Conservation (phyloP, 2,329 filamentous ascomycete species). For the Coniochaeta ligniaria region DNA sequence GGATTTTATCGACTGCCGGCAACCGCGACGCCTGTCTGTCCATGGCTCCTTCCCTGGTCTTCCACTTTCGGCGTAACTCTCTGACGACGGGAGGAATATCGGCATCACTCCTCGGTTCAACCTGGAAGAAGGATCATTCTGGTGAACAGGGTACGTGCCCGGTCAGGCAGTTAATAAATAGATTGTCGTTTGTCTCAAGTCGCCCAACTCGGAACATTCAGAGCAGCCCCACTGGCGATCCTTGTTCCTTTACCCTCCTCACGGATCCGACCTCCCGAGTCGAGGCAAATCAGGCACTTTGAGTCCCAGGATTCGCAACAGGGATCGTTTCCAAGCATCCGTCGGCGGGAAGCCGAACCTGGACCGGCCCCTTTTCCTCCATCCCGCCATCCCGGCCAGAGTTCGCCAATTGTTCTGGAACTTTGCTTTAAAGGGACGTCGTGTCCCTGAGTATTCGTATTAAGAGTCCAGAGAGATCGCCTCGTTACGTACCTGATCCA, state of each 20-base stretch:
- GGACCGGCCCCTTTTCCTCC: neutral
- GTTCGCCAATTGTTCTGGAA: neutral
- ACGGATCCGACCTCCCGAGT: neutral
- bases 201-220: neutral
- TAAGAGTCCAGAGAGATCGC: neutral
- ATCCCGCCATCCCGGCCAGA: neutral
- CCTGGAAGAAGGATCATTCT: no score
- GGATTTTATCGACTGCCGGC: neutral
- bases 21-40: neutral
- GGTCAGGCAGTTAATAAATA: no score
- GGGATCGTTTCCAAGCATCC: neutral
- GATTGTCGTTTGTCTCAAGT: neutral
- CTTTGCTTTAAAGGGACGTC: neutral
- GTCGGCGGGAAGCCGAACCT: neutral
- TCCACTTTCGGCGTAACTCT: neutral
- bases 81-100: no score
- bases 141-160: no score
- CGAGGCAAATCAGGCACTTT: neutral
- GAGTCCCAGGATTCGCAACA: neutral
- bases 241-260: neutral
- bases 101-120: no score
- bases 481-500: neutral
- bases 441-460: neutral
- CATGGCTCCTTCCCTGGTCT: neutral
- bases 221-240: neutral